Base-by-base conservation (phyloP, 805 yeast genomes). In the Ogataea zsoltii region DNA sequence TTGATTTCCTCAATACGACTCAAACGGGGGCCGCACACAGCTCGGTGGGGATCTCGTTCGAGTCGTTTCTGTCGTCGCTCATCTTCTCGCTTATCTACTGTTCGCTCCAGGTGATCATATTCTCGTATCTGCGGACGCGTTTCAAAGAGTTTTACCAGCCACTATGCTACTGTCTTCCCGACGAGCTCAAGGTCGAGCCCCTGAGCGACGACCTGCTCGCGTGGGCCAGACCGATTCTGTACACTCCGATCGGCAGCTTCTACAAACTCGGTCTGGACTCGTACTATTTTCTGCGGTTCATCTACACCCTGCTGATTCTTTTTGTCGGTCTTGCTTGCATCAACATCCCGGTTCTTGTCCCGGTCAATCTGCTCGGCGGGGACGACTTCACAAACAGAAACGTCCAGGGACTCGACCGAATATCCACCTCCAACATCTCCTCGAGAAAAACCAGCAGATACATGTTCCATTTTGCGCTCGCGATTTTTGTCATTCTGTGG, bases 381-480 rank as follows among this genome's bases (percentile, higher is more conserved):
- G 50, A 47, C 25, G 50, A 49, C 7, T 30, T 55, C 32, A 46
- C 38, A 2, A 48, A 43, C 16, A 34, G 38, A 4, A 16, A 55
- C 13, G 61, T 62, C 2, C 45, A 52, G 3, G 88, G 90, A 0
- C 65, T 90, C 38, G 96, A 89, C 55, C 69, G 66, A 39, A 68
- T 88, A 7, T 85, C 95, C 15, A 76, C 87, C 61, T 80, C 94
- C 3, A 85, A 86, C 56, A 74, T 88, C 3, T 75, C 88, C 0
- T 70, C 75, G 4, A 54, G 70, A 2, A 76, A 78, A 36, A 74
- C 80, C 0, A 57, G 63, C 3, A 62, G 78, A 17, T 70, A 84
- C 48, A 69, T 80, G 47, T 77, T 80, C 17, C 96, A 89, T 63
- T 76, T 89, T 42, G 59, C 80, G 0, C 67, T 85, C 64, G 72